Evolutionary conservation across 805 yeast genomes (phyloP).

Genomic region (Vanderwaltozyma tropicalis): DNA sequence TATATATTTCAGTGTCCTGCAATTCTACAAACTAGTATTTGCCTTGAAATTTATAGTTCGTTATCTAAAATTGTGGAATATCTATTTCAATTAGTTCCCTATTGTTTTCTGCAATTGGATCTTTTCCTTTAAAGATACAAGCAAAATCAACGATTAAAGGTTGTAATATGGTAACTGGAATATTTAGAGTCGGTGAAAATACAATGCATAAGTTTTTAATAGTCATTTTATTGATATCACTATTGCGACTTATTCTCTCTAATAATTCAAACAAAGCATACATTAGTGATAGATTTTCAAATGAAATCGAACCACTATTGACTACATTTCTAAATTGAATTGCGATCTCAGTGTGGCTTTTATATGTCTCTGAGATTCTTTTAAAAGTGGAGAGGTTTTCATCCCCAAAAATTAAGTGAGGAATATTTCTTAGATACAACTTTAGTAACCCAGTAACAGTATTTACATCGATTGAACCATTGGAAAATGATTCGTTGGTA

Average conservation of each 20-base stretch:
- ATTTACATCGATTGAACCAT: conserved; percentile 48
- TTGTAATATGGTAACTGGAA: conserved; percentile 50
- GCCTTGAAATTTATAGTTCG: background rate
- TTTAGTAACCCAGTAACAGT: conserved; percentile 81
- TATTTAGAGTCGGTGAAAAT: conserved; percentile 68
- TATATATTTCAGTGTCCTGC: background rate
- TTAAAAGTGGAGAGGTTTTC: conserved; percentile 34
- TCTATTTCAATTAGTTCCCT: conserved; percentile 43
- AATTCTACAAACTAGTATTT: background rate
- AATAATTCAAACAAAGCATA: conserved; percentile 59
- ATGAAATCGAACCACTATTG: conserved; percentile 33
- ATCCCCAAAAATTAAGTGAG: conserved; percentile 55
- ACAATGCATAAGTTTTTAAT: conserved; percentile 69
- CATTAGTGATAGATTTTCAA: conserved; percentile 48
- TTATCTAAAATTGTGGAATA: conserved; percentile 33
- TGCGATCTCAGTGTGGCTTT: conserved; percentile 23
- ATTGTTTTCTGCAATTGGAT: conserved; percentile 31
- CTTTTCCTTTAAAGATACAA: conserved; percentile 47
- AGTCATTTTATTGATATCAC: conserved; percentile 70
- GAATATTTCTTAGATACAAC: conserved; percentile 68
- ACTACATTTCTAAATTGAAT: conserved; percentile 28
- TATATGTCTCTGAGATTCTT: conserved; percentile 26
- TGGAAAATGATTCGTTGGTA: background rate
- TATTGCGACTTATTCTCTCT: conserved; percentile 49
- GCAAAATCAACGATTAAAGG: conserved; percentile 52